Conservation (phyloP, 2,329 filamentous ascomycete species). For the Tolypocladium tundrense region DNA sequence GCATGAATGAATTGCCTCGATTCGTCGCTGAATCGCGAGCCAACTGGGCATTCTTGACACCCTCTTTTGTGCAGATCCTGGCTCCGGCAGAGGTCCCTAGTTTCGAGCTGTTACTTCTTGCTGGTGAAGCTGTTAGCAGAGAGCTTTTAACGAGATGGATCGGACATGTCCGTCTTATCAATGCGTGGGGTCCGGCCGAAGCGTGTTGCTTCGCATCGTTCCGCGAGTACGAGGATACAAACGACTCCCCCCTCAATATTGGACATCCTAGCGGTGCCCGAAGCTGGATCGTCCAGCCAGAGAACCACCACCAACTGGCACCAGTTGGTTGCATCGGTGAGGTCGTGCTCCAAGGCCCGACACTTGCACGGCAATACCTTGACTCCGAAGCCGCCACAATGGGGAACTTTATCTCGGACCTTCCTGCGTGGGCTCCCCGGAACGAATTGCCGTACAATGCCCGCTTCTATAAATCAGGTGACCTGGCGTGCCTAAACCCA, state of each 20-base stretch:
- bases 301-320: no score
- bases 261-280: no score
- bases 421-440: neutral
- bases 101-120: constrained; percentile 2
- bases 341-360: no score
- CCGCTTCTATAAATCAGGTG: no score
- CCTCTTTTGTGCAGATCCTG: neutral
- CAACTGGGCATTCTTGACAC: no score
- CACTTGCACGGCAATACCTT: no score
- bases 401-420: neutral
- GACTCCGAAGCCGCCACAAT: neutral
- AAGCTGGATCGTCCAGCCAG: no score
- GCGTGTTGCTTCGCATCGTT: neutral
- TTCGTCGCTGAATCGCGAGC: no score
- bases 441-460: neutral
- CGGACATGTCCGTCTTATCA: constrained; percentile 3
- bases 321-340: no score
- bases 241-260: neutral
- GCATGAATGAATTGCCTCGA: no score
- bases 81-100: constrained; percentile 1
- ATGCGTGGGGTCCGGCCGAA: constrained; percentile 7
- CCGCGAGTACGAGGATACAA: neutral
- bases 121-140: constrained; percentile 2
- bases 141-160: constrained; percentile 4
- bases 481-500: no score